Evolutionary conservation across 257 asterid species (phyloP).

Genomic region (Solanum ossicruentum): DNA sequence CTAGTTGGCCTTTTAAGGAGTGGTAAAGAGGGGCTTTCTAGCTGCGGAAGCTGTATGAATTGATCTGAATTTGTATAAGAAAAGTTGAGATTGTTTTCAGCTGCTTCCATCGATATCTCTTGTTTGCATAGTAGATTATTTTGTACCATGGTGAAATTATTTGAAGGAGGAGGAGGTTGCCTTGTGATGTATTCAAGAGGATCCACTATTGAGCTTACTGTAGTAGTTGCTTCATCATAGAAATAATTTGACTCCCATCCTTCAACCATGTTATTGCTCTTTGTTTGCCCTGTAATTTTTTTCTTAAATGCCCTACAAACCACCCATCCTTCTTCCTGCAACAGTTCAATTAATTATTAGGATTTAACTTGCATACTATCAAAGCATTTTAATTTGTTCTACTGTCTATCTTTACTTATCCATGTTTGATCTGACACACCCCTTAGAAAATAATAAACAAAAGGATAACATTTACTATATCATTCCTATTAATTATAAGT

Average conservation of each 20-base stretch:
- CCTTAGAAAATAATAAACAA: not conserved
- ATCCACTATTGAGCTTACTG: constrained; percentile 14
- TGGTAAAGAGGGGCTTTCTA: constrained; percentile 37
- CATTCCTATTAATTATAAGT: not conserved
- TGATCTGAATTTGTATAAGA: constrained; percentile 10
- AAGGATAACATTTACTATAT: too few relatives aligned
- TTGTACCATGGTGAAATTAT: constrained; percentile 4
- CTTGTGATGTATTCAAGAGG: constrained; percentile 22
- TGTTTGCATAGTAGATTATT: constrained; percentile 33
- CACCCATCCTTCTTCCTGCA: constrained; percentile 77
- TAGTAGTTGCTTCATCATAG: constrained; percentile 22
- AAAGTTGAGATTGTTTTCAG: constrained; percentile 12
- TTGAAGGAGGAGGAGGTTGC: constrained; percentile 4
- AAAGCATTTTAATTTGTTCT: not conserved
- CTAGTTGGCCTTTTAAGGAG: constrained; percentile 11
- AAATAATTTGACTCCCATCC: constrained; percentile 41
- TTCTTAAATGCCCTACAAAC: constrained; percentile 70
- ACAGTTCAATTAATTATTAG: not conserved
- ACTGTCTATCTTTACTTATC: not conserved
- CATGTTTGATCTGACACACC: not conserved
- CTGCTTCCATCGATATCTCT: constrained; percentile 17
- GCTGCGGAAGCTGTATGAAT: constrained; percentile 45
- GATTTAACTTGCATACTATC: not conserved
- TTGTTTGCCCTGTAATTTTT: constrained; percentile 32
- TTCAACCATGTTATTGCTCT: constrained; percentile 9